Percentiles rank a stretch among this genome's conserved stretches.
Evolutionary conservation across 352 stramenopile species (phyloP).

Genomic region (Phytopythium delawarense): DNA sequence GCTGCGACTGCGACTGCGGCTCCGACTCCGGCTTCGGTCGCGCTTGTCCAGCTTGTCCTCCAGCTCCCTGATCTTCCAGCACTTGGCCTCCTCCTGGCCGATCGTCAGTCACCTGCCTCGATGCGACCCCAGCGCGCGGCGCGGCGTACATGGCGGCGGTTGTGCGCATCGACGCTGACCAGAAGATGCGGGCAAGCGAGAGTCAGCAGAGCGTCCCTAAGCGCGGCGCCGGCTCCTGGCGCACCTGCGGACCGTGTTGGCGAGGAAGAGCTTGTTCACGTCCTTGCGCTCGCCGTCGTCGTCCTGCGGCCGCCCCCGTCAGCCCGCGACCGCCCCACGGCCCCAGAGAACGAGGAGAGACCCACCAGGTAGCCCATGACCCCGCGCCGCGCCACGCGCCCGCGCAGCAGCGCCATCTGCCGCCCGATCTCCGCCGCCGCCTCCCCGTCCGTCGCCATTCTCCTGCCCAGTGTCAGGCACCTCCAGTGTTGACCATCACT

Average conservation of each 20-base stretch:
- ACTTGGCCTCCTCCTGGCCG: constrained; percentile 47
- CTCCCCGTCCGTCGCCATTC: constrained; percentile 16
- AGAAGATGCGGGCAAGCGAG: neutral
- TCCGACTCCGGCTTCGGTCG: constrained; percentile 11
- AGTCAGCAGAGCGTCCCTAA: too few relatives aligned
- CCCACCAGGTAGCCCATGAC: constrained; percentile 43
- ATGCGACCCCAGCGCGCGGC: too few relatives aligned
- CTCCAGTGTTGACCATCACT: neutral
- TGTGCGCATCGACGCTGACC: constrained; percentile 52
- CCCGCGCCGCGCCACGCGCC: constrained; percentile 30
- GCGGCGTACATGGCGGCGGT: constrained; percentile 39
- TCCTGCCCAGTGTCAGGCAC: too few relatives aligned
- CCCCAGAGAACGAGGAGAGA: neutral
- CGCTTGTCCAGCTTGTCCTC: constrained; percentile 26
- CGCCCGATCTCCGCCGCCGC: constrained; percentile 27
- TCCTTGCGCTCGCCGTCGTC: constrained; percentile 33
- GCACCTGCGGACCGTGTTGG: constrained; percentile 60
- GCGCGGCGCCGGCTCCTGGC: neutral
- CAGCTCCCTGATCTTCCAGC: constrained; percentile 46
- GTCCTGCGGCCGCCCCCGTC: constrained; percentile 7
- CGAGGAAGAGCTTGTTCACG: constrained; percentile 67
- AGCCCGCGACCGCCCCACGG: neutral
- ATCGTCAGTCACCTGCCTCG: neutral
- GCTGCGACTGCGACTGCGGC: constrained; percentile 12
- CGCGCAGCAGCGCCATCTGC: constrained; percentile 34